Evolutionary conservation across 2,329 filamentous ascomycete species (phyloP).

Genomic region (Aspergillus udagawae): DNA sequence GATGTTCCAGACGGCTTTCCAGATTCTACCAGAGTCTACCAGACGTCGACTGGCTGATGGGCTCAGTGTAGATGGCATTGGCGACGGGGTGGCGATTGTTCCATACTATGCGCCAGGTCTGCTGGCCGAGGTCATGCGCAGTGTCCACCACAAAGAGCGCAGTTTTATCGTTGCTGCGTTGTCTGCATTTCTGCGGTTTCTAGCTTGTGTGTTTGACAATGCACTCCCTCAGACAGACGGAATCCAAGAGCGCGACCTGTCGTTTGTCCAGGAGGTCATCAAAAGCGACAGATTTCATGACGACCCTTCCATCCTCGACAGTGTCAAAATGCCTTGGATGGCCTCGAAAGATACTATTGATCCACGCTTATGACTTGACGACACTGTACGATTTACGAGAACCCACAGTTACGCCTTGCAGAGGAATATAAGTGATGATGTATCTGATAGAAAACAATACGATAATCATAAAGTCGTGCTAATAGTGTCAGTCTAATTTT

Average conservation of each 20-base stretch:
- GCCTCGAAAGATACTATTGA: neutral
- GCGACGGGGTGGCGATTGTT: conserved; percentile 31
- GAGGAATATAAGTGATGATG: neutral
- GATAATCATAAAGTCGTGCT: neutral
- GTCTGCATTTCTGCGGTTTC: conserved; percentile 11
- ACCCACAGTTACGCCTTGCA: neutral
- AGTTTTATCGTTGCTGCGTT: neutral
- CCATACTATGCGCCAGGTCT: conserved; percentile 39
- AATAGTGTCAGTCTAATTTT: neutral
- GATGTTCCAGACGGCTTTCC: conserved; percentile 26
- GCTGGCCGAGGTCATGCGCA: conserved; percentile 25
- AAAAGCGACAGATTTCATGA: conserved; percentile 5
- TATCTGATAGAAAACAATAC: neutral
- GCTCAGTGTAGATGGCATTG: conserved; percentile 34
- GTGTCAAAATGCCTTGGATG: neutral
- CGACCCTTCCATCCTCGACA: conserved; percentile 6
- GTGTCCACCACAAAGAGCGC: conserved; percentile 15
- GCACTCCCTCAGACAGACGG: conserved; percentile 1
- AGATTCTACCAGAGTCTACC: conserved; percentile 12
- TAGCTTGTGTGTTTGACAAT: conserved; percentile 9
- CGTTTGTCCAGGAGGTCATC: conserved; percentile 7
- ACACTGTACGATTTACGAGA: neutral
- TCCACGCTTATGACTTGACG: neutral
- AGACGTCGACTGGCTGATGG: conserved; percentile 22
- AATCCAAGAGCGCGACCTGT: conserved; percentile 10